phyloP scores from a whole-genome alignment of 108 stramenopile species.

The Cyclotella baltica region DNA sequence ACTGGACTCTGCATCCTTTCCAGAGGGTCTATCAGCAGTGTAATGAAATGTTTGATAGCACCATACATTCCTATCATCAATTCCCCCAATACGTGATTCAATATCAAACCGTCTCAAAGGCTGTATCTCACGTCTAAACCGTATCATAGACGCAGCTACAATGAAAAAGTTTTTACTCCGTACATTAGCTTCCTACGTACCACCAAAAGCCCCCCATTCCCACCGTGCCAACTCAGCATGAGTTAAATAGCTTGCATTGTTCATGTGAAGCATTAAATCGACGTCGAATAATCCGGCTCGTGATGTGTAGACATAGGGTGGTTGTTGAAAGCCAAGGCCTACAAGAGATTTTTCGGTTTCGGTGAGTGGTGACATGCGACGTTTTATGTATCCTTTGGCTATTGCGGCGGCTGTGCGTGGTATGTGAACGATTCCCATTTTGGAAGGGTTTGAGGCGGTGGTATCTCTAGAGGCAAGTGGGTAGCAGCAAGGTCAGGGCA shows the following conservation, averaged over 20 bases:
- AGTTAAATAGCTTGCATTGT: conserved; percentile 74
- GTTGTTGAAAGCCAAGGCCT: conserved; percentile 31
- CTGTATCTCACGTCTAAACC: conserved; percentile 72
- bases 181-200: conserved; percentile 45
- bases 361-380: conserved; percentile 29
- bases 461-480: not conserved
- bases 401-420: conserved; percentile 45
- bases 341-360: conserved; percentile 39
- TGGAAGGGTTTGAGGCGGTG: not conserved
- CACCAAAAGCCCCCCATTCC: conserved; percentile 69
- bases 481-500: too few species aligned
- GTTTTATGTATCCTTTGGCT: conserved; percentile 36
- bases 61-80: conserved; percentile 74
- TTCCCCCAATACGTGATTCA: conserved; percentile 47
- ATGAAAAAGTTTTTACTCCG: conserved; percentile 53
- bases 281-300: conserved; percentile 72
- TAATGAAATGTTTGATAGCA: conserved; percentile 70
- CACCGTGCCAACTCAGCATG: conserved; percentile 81
- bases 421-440: conserved; percentile 49
- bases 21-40: conserved; percentile 10
- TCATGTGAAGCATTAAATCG: conserved; percentile 73
- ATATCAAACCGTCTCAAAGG: conserved; percentile 70
- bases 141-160: conserved; percentile 52
- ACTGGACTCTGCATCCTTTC: not conserved
- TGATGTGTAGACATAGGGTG: conserved; percentile 56